Conservation (phyloP, 441 rosid species). For the Pelargonium cotyledonis region DNA sequence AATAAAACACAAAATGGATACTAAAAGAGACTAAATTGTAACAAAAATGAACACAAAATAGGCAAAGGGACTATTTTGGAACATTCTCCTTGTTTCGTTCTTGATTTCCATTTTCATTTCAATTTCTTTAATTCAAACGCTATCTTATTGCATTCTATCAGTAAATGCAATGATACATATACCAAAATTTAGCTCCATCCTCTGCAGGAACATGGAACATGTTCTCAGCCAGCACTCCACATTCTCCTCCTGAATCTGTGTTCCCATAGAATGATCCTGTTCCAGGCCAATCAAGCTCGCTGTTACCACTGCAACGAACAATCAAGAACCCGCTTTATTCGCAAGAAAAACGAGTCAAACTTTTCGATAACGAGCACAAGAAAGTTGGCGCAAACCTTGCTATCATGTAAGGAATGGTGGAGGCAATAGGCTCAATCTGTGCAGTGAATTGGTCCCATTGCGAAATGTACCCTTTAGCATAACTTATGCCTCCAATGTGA, state of each 20-base stretch:
- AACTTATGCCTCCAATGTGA: slow-evolving; percentile 78
- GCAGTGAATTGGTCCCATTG: slow-evolving; percentile 99
- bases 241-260: slow-evolving; percentile 86
- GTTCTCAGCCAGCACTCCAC: slow-evolving; percentile 83
- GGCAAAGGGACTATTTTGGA: too few relatives aligned
- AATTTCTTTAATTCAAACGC: neutral
- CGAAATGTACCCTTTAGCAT: slow-evolving; percentile 82
- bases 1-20: too few relatives aligned
- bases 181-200: slow-evolving; percentile 91
- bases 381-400: slow-evolving; percentile 50
- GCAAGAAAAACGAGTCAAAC: neutral
- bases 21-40: too few relatives aligned
- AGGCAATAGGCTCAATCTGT: slow-evolving; percentile 79
- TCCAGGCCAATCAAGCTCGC: slow-evolving; percentile 82
- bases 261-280: slow-evolving; percentile 66
- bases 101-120: too few relatives aligned
- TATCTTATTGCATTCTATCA: neutral
- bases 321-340: neutral
- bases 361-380: neutral
- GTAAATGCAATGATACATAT: neutral
- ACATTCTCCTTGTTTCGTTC: too few relatives aligned
- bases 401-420: slow-evolving; percentile 73
- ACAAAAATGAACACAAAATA: too few relatives aligned
- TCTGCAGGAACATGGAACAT: slow-evolving; percentile 83
- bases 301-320: slow-evolving; percentile 60